Evolutionary conservation across 495 filamentous ascomycete genomes (phyloP).

Genomic region (Hypoxylon crocopeplum): DNA sequence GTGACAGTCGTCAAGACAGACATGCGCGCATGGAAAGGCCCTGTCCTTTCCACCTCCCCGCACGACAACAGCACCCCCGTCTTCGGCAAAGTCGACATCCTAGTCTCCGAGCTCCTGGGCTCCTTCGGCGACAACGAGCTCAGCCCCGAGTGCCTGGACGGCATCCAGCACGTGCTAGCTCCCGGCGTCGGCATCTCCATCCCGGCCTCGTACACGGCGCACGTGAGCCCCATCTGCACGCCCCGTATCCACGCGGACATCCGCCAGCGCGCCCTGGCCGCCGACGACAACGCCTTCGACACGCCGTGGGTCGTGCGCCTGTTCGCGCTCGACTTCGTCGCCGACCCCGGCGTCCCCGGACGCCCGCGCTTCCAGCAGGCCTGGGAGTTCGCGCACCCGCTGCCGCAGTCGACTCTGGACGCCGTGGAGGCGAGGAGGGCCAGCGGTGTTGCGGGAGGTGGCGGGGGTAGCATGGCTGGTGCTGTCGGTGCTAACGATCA

Average conservation of each 20-base stretch:
- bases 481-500: slow-evolving; percentile 79
- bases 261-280: slow-evolving; percentile 56
- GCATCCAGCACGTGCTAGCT: slow-evolving; percentile 83
- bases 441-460: slow-evolving; percentile 59
- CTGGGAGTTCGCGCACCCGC: slow-evolving; percentile 73
- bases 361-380: slow-evolving; percentile 67
- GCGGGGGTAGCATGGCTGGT: slow-evolving; percentile 66
- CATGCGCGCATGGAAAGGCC: slow-evolving; percentile 95
- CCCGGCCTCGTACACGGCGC: slow-evolving; percentile 88
- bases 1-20: slow-evolving; percentile 93
- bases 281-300: slow-evolving; percentile 73
- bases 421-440: slow-evolving; percentile 58
- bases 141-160: slow-evolving; percentile 88
- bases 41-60: slow-evolving; percentile 47
- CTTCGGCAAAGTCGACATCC: slow-evolving; percentile 81
- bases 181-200: slow-evolving; percentile 85
- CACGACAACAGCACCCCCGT: slow-evolving; percentile 14
- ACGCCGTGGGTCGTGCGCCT: slow-evolving; percentile 94
- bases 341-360: slow-evolving; percentile 57
- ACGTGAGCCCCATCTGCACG: slow-evolving; percentile 87
- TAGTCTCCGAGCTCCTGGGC: slow-evolving; percentile 91
- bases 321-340: slow-evolving; percentile 83
- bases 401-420: slow-evolving; percentile 51
- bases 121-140: slow-evolving; percentile 93
- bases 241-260: slow-evolving; percentile 87